Percentiles rank a stretch among this genome's conserved stretches.
phyloP scores from a whole-genome alignment of 805 yeast species.

The Lachancea sp. region DNA sequence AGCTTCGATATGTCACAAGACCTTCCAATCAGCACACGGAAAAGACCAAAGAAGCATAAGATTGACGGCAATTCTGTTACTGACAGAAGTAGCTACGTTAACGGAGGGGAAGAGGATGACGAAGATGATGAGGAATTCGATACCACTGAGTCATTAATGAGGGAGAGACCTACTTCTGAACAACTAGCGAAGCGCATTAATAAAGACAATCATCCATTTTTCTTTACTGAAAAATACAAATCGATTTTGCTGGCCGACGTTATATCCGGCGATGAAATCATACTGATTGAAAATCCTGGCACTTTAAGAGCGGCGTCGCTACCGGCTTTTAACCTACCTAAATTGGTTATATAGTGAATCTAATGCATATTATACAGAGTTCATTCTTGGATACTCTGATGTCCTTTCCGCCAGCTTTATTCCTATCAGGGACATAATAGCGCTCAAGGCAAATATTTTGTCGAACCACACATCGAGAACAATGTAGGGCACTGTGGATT shows the following conservation, averaged over 20 bases:
- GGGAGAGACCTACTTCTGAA: slow-evolving; percentile 8
- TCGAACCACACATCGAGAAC: slow-evolving; percentile 39
- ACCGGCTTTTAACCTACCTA: slow-evolving; percentile 61
- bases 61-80: slow-evolving; percentile 41
- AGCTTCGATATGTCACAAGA: slow-evolving; percentile 60
- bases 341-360: slow-evolving; percentile 38
- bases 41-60: slow-evolving; percentile 33
- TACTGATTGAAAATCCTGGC: slow-evolving; percentile 72
- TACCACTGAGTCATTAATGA: slow-evolving; percentile 8
- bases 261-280: slow-evolving; percentile 49
- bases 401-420: slow-evolving; percentile 24
- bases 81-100: slow-evolving; percentile 34
- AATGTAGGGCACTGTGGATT: slow-evolving; percentile 24
- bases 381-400: background rate
- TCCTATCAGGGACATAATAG: slow-evolving; percentile 26
- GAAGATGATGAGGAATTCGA: slow-evolving; percentile 22
- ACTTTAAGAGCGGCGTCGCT: slow-evolving; percentile 45
- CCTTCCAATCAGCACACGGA: slow-evolving; percentile 40
- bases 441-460: slow-evolving; percentile 31
- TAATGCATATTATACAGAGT: slow-evolving; percentile 1
- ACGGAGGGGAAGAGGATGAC: slow-evolving; percentile 29
- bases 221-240: slow-evolving; percentile 70
- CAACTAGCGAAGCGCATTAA: slow-evolving; percentile 22
- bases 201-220: slow-evolving; percentile 47
- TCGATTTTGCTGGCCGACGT: slow-evolving; percentile 59